A percentile compares a stretch with the other conserved stretches of the same genome.
Evolutionary conservation across 257 asterid genomes (phyloP).

Genomic region (Voacanga thouarsii): DNA sequence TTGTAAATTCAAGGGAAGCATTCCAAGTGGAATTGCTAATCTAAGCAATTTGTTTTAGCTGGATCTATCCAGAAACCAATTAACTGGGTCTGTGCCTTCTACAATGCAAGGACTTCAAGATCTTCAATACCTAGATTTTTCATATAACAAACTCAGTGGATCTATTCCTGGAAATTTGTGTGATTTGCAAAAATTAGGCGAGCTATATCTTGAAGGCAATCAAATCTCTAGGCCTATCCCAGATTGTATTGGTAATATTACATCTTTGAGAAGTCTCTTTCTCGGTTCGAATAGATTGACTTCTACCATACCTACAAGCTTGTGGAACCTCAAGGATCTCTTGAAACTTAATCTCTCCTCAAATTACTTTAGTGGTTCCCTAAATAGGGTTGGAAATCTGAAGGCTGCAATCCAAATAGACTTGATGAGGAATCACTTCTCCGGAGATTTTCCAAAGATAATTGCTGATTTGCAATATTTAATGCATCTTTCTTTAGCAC

Average conservation of each 20-base stretch:
- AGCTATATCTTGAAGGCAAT: neutral
- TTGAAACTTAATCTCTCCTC: neutral
- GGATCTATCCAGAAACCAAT: neutral
- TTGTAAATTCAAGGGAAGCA: neutral
- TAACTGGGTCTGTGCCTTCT: neutral
- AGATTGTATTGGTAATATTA: neutral
- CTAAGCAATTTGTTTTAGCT: neutral
- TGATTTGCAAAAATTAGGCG: neutral
- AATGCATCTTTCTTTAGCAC: neutral
- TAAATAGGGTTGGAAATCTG: neutral
- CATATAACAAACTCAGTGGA: neutral
- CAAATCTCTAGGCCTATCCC: neutral
- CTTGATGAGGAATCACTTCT: neutral
- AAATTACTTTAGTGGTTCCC: neutral
- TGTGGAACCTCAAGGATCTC: slow-evolving; percentile 4
- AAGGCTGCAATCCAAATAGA: neutral
- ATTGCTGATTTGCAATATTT: neutral
- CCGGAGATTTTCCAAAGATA: neutral
- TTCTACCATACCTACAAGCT: neutral
- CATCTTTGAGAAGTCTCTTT: neutral
- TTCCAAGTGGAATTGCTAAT: neutral
- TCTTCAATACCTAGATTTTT: neutral
- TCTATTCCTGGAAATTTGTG: neutral
- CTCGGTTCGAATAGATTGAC: neutral
- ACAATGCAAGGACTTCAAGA: neutral